Base-by-base conservation (phyloP, 768 basidiomycete genomes). In the Tulasnella sp. region DNA sequence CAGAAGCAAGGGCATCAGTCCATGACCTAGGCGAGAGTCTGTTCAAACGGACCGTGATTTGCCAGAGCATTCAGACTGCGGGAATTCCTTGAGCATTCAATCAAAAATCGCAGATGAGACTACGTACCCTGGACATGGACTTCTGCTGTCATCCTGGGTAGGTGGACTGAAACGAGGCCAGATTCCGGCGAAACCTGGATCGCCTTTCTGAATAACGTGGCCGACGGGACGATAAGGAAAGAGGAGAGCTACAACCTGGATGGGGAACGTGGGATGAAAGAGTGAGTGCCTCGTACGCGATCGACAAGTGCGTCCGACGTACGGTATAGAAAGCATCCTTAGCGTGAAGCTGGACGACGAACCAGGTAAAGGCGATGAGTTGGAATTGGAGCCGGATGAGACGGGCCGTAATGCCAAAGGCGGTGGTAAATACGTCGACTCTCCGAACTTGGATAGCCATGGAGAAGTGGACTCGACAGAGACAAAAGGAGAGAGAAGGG, bases 11-110 rank as follows among this genome's bases (percentile, higher is more conserved):
- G 6, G 9, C 1, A 67, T 39, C n/a, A 37, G 29, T 9, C 17
- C 34, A 12, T 22, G 37, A 14, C n/a, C 11, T 39, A 25, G 3
- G n/a, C 58, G 19, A 6, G 29, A 36, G 64, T 77, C 83, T 39
- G 12, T 22, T 58, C 29, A 17, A 49, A 76, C 82, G 34, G 52
- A 93, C 93, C 93, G 77, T 94, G 93, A 81, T 94, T 94, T 8
- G 93, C 91, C 88, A 94, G 85, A 0, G 91, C 90, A 79, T 94
- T 94, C 77, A 94, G 45, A 37, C 74, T 37, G 67, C 14, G 37
- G 74, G 9, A 9, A 36, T 74, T 25, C 37, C 14, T n/a, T 37
- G 15, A 70, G 74, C 5, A n/a, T 17, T 12, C 25, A 49, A 25
- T n/a, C 2, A 19, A 22, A 39, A 11, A n/a, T 54, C 11, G 54